Percentiles rank a stretch among this genome's conserved stretches.
Evolutionary conservation across 2,329 filamentous ascomycete species (phyloP).

Genomic region (Penicillium oxalicum): DNA sequence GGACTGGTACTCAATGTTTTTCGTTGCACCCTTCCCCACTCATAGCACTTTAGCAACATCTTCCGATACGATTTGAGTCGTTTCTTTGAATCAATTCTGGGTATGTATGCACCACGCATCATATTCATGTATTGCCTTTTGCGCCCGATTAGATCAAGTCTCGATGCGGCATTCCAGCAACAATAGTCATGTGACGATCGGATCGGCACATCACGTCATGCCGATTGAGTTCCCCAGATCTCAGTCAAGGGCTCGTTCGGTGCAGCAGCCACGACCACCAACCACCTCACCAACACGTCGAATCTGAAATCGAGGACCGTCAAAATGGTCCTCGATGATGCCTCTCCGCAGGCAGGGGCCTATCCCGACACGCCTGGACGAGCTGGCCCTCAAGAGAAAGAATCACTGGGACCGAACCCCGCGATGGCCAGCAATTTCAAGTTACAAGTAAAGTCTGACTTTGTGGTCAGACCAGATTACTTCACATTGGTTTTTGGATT

Average conservation of each 20-base stretch:
- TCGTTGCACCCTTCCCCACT: no score
- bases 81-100: no score
- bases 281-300: not conserved
- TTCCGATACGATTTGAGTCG: no score
- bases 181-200: not conserved
- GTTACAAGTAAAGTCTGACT: slow-evolving; percentile 21
- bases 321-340: slow-evolving; percentile 17
- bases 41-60: no score
- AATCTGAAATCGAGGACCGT: not conserved
- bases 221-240: not conserved
- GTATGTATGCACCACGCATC: no score
- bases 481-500: slow-evolving; percentile 28
- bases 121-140: no score
- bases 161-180: no score
- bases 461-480: slow-evolving; percentile 20
- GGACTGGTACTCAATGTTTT: no score
- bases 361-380: slow-evolving; percentile 2
- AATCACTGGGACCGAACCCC: slow-evolving; percentile 6
- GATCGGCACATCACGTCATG: slow-evolving; percentile 15
- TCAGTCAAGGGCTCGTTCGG: not conserved
- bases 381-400: not conserved
- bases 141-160: not conserved
- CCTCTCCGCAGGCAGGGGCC: slow-evolving; percentile 15
- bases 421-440: slow-evolving; percentile 12
- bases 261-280: not conserved